Base-by-base conservation (phyloP, 2,329 filamentous ascomycete genomes). In the Neocucurbitaria cava region DNA sequence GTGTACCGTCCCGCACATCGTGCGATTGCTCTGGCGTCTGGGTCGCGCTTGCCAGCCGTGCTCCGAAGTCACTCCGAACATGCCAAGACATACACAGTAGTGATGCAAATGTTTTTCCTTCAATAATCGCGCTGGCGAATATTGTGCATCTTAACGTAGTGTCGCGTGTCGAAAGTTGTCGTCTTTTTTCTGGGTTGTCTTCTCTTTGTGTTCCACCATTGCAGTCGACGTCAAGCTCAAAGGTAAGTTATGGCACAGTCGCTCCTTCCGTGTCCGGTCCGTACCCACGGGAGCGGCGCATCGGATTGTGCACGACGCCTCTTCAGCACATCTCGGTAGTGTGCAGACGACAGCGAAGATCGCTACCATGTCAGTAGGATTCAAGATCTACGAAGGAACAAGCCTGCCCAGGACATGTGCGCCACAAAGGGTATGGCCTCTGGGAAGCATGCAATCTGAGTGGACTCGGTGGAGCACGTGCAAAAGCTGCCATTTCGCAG, bases 1-100 rank as follows among this genome's bases (percentile, higher is more conserved):
- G 39, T 43, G 48, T 54, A 52, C 51, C 48, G 56, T 58, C 49
- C 56, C 56, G 52, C 51, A 40, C 41, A 48, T 48, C 52, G 59
- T 49, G 31, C 45, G 36, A 39, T 47, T 50, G 38, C 24, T 28
- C 18, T 39, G 46, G 49, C 43, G 49, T 46, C 45, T 47, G 52
- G 50, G 52, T 46, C 40, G 18, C 21, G 7, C 23, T 38, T 20
- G 26, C 17, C 33, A 31, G 8, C 36, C 30, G 44, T 48, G 39
- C 44, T 7, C 50, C 50, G 50, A 53, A 30, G 31, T 21, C 5
- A 13, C 26, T 20, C 50, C 50, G 50, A n/a, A 26, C 15, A 13
- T 44, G 24, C 24, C 28, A 18, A 24, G 24, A 21, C 31, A 18
- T n/a, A 38, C 3, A 39, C 18, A 39, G 10, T n/a, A n/a, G n/a